Base-by-base conservation (phyloP, 73 alveolate species). In the Loxodes magnus region DNA sequence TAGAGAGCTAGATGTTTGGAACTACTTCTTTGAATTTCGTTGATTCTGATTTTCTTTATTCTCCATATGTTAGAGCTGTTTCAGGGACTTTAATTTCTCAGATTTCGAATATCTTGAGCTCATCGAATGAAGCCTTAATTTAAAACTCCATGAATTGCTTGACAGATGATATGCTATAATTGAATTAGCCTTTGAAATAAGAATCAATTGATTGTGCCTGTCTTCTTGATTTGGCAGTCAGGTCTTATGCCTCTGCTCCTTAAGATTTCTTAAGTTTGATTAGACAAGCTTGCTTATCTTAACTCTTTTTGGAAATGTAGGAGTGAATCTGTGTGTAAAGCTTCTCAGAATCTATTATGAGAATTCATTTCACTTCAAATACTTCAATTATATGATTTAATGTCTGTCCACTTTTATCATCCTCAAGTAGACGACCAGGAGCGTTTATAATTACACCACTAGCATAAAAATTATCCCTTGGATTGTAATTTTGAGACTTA, bases 271-370 rank as follows among this genome's bases (percentile, higher is more conserved):
- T 48, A 3, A 71, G 34, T 5, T 35, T 42, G 22, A 63, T 46
- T 3, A 67, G 36, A 22, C 43, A 14, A 3, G 41, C 50, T 2
- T 46, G 56, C 24, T 35, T 30, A 19, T 68, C 64, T 34, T 35
- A n/a, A n/a, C n/a, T n/a, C n/a, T n/a, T n/a, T n/a, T n/a, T 44
- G 52, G 25, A 48, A 51, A 64, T 51, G 17, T 39, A 57, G 44
- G 48, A 56, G 17, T 51, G 67, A 5, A 84, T 44, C 19, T 26
- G 55, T 54, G 74, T 49, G 56, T 54, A 62, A 29, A 84, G 46
- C 52, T 63, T 73, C 50, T 84, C 96, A 63, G 56, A 54, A 37
- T 84, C 93, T 23, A 84, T 76, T 5, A 84, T 88, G 38, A 74
- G 69, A 0, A 84, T 74, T 9, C 51, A 14, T 27, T 63, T 66